Evolutionary conservation across 192 early-diverging fungal genomes (phyloP).

Genomic region (Podila epicladia): DNA sequence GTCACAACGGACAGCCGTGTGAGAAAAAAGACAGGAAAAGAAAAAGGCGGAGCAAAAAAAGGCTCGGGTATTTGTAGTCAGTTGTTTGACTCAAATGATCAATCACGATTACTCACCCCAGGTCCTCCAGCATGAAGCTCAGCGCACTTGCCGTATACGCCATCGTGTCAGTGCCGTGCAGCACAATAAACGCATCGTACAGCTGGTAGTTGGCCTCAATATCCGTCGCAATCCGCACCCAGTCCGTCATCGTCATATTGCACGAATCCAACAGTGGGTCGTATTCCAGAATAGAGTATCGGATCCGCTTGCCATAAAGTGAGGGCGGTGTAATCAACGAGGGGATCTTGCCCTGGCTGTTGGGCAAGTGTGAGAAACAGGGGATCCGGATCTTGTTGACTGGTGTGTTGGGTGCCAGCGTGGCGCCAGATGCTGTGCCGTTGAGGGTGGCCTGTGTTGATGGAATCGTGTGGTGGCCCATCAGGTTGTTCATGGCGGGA

Average conservation of each 20-base stretch:
- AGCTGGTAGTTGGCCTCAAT: slow-evolving; percentile 94
- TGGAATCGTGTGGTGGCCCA: slow-evolving; percentile 35
- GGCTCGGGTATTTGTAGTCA: no score
- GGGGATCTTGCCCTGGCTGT: slow-evolving; percentile 57
- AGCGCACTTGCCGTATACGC: slow-evolving; percentile 88
- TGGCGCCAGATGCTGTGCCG: slow-evolving; percentile 32
- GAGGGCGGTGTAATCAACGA: slow-evolving; percentile 86
- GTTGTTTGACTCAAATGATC: neutral
- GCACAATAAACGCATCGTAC: slow-evolving; percentile 95
- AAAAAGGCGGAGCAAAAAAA: no score
- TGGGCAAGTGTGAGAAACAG: slow-evolving; percentile 46
- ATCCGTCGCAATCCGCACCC: slow-evolving; percentile 96
- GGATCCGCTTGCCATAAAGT: slow-evolving; percentile 90
- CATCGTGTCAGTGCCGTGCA: slow-evolving; percentile 96
- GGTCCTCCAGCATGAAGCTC: slow-evolving; percentile 95
- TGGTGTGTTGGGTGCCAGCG: slow-evolving; percentile 28
- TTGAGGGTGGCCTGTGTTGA: slow-evolving; percentile 37
- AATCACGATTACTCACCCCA: slow-evolving; percentile 67
- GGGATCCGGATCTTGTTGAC: slow-evolving; percentile 39
- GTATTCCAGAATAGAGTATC: slow-evolving; percentile 96
- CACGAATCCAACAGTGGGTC: slow-evolving; percentile 94
- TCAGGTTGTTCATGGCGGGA: slow-evolving; percentile 36
- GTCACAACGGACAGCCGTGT: no score
- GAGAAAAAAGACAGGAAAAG: no score
- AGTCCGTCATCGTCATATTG: slow-evolving; percentile 93